These are phyloP conservation scores for Poteriospumella lacustris DNA, from an alignment of 108 stramenopile genomes.

Conservation along the genomic window DNA sequence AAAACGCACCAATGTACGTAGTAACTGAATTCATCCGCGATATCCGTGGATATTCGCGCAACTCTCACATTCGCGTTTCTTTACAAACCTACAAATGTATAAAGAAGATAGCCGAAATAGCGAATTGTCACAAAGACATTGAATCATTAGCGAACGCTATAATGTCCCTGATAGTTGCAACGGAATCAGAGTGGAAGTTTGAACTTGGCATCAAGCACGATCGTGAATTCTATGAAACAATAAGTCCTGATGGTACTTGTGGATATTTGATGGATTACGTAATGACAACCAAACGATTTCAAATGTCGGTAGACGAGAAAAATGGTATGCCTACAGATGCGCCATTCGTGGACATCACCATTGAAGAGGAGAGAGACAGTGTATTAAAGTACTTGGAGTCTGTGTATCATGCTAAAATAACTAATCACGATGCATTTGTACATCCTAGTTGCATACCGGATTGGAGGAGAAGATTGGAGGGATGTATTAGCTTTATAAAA, in stretches of 20 bases:
- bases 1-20: constrained; percentile 7
- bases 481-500: constrained; percentile 9
- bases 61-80: constrained; percentile 7
- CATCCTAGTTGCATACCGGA: constrained; percentile 6
- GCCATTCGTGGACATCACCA: constrained; percentile 6
- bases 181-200: constrained; percentile 7
- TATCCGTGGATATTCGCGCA: constrained; percentile 6
- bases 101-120: constrained; percentile 8
- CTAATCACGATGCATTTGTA: constrained; percentile 8
- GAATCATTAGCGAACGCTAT: constrained; percentile 7
- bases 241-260: constrained; percentile 2
- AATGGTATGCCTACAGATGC: constrained; percentile 7
- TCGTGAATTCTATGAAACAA: constrained; percentile 8
- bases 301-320: constrained; percentile 7
- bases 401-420: constrained; percentile 9
- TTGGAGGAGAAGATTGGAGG: constrained; percentile 6
- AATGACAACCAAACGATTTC: constrained; percentile 8
- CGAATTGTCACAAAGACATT: constrained; percentile 8
- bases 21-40: constrained; percentile 7
- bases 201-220: constrained; percentile 6
- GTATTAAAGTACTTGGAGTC: constrained; percentile 8
- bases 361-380: constrained; percentile 7
- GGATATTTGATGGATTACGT: constrained; percentile 8
- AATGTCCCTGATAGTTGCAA: constrained; percentile 7
- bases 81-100: constrained; percentile 9